Conservation (phyloP, 2,329 filamentous ascomycete species). For the Arthrobotrys pseudoclavata region DNA sequence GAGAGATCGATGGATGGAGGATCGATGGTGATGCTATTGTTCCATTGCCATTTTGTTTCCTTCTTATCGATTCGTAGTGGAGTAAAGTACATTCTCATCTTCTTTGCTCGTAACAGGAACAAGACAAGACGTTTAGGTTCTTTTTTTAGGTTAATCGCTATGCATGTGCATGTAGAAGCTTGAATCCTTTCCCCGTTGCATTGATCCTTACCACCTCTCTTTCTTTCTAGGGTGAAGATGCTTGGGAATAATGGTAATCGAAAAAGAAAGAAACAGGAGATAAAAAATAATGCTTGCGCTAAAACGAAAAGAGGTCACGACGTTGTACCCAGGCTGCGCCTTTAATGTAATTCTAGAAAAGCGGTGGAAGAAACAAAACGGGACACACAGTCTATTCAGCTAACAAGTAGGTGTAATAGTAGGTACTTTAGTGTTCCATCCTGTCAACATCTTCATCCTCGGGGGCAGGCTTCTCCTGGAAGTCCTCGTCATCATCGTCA, state of each 20-base stretch:
- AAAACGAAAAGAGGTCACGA: background rate
- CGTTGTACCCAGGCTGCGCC: conserved; percentile 28
- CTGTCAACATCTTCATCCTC: conserved; percentile 26
- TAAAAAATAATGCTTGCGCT: conserved; percentile 1
- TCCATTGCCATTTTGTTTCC: conserved; percentile 8
- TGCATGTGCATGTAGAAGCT: conserved; percentile 3
- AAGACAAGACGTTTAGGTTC: background rate
- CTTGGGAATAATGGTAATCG: background rate
- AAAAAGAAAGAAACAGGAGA: background rate
- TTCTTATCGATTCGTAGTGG: background rate
- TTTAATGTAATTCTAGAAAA: conserved; percentile 11
- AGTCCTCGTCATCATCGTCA: conserved; percentile 51
- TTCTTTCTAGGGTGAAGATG: background rate
- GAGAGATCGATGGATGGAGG: background rate
- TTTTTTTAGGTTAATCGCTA: conserved; percentile 5
- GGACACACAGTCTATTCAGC: background rate
- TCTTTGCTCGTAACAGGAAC: background rate
- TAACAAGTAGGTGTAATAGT: background rate
- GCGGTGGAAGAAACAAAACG: background rate
- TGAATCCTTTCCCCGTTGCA: conserved; percentile 5
- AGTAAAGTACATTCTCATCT: conserved; percentile 19
- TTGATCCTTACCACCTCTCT: background rate
- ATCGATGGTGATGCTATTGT: background rate
- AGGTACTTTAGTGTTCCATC: conserved; percentile 39
- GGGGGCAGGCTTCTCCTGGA: conserved; percentile 17